Percentiles rank a stretch among this genome's conserved stretches.
These are phyloP conservation scores for Takakia lepidozioides DNA, from an alignment of 225 moss, liverwort and hornwort genomes.

Conservation along the genomic window DNA sequence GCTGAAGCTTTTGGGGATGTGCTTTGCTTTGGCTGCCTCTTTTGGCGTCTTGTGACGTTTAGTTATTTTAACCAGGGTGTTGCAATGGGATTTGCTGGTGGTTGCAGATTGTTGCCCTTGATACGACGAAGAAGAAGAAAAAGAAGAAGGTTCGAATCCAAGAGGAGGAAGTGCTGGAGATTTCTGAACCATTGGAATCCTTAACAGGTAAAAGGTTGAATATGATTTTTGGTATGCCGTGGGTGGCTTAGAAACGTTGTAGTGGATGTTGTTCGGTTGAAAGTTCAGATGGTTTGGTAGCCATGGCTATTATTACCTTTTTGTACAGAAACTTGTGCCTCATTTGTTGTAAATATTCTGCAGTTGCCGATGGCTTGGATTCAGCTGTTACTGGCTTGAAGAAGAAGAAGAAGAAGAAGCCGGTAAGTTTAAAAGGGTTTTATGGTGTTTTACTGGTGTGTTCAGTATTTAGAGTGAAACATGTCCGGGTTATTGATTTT, in stretches of 20 bases:
- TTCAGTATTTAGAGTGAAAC: too few relatives aligned
- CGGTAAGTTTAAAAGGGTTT: constrained; percentile 48
- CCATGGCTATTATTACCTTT: too few relatives aligned
- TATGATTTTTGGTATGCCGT: too few relatives aligned
- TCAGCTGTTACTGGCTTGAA: constrained; percentile 59
- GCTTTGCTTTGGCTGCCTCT: neutral
- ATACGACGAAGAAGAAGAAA: constrained; percentile 93
- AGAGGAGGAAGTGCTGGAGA: constrained; percentile 71
- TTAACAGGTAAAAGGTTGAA: constrained; percentile 15
- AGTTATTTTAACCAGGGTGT: neutral
- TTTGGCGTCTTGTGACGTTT: neutral
- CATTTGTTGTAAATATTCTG: too few relatives aligned
- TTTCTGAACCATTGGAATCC: constrained; percentile 48
- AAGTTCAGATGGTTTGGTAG: too few relatives aligned
- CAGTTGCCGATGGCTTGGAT: constrained; percentile 52
- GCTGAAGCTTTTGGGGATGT: neutral
- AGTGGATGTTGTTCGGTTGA: too few relatives aligned
- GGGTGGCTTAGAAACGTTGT: too few relatives aligned
- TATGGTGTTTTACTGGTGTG: too few relatives aligned
- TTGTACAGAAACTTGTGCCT: too few relatives aligned
- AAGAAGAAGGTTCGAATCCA: constrained; percentile 76
- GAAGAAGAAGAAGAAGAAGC: constrained; percentile 94
- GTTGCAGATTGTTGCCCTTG: constrained; percentile 65
- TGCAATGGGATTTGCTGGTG: constrained; percentile 11
- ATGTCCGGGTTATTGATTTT: too few relatives aligned